Evolutionary conservation across 495 filamentous ascomycete species (phyloP).

Genomic region (Lophiotrema nucula): DNA sequence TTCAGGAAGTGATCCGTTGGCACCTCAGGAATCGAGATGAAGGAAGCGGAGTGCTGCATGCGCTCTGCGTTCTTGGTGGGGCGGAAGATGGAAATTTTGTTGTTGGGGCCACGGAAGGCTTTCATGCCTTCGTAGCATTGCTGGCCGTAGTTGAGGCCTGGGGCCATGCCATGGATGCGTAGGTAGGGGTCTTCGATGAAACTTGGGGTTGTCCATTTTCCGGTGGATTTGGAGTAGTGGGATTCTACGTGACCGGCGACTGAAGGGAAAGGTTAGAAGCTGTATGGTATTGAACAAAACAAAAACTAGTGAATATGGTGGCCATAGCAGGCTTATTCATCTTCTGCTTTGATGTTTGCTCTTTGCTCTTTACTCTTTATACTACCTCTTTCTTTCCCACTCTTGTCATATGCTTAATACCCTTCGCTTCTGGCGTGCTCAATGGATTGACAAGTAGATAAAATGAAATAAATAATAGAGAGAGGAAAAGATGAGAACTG

Average conservation of each 20-base stretch:
- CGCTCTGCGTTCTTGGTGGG: constrained; percentile 76
- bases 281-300: background rate
- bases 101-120: constrained; percentile 72
- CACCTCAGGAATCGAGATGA: constrained; percentile 75
- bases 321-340: too few relatives aligned
- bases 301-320: too few relatives aligned
- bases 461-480: too few relatives aligned
- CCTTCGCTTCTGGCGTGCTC: too few relatives aligned
- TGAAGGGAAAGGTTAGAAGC: constrained; percentile 34
- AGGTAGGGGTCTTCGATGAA: constrained; percentile 79
- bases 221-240: constrained; percentile 66
- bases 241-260: constrained; percentile 79
- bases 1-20: constrained; percentile 70
- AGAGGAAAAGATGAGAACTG: too few relatives aligned
- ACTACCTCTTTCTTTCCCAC: too few relatives aligned
- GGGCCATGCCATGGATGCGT: constrained; percentile 83
- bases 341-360: too few relatives aligned
- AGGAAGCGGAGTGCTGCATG: constrained; percentile 72
- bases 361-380: too few relatives aligned
- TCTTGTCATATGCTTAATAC: too few relatives aligned
- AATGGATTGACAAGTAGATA: too few relatives aligned
- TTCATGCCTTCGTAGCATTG: constrained; percentile 94
- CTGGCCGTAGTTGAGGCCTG: constrained; percentile 87
- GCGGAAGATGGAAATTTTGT: constrained; percentile 74
- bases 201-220: constrained; percentile 67